These are phyloP conservation scores for Stevia rebaudiana DNA, from an alignment of 140 eudicot species.

Conservation along the genomic window DNA sequence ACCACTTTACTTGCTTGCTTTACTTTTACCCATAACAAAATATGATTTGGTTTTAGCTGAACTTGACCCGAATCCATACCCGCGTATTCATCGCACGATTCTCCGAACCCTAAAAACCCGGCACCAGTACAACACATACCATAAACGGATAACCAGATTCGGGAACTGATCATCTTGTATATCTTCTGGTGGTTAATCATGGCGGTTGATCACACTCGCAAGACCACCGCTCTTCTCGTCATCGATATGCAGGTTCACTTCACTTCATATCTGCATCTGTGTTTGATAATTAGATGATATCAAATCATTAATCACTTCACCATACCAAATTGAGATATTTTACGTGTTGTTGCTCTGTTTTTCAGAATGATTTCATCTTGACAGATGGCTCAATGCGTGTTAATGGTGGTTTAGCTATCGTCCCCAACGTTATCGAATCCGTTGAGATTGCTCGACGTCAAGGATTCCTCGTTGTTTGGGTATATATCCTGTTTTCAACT, in stretches of 20 bases:
- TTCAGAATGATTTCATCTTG: conserved; percentile 78
- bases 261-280: not conserved
- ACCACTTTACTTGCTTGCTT: too few species aligned
- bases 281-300: not conserved
- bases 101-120: not conserved
- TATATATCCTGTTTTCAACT: conserved; percentile 5
- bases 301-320: not conserved
- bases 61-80: too few species aligned
- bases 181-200: not conserved
- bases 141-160: not conserved
- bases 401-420: conserved; percentile 63
- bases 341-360: not conserved
- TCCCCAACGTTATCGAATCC: conserved; percentile 68
- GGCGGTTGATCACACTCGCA: conserved; percentile 35
- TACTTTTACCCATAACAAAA: too few species aligned
- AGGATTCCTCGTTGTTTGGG: conserved; percentile 74
- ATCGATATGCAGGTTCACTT: conserved; percentile 79
- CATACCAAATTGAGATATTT: not conserved
- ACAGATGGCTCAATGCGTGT: conserved; percentile 46
- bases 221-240: conserved; percentile 65
- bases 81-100: too few species aligned
- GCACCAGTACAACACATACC: not conserved
- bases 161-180: too few species aligned
- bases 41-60: too few species aligned
- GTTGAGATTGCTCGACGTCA: conserved; percentile 72